Evolutionary conservation across 2,329 filamentous ascomycete genomes (phyloP), one percentile per base, ranked within the genome.

Genomic region (Alternaria arbusti): DNA sequence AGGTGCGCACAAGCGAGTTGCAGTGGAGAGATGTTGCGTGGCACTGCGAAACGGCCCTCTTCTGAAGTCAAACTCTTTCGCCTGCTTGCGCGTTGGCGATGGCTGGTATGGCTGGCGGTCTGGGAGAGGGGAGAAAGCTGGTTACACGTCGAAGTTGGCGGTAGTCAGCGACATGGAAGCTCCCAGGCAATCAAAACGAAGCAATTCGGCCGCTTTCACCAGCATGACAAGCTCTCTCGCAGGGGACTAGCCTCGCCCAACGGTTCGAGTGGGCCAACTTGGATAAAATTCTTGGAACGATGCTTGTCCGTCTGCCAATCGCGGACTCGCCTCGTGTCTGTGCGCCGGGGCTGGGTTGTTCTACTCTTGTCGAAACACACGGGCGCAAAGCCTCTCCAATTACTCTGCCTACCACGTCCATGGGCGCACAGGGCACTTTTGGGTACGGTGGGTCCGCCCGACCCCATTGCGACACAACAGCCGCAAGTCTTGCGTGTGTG

Each of bases 231-330:
- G 47, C 49, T 36, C 30, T 52, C 5, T 20, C 11, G 20, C 49
- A 40, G 26, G 43, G 20, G 57, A 17, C 47, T 59, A 61, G 59
- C 30, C 58, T 55, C 32, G 46, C 45, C 57, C 50, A 63, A 61
- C 62, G 62, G 62, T 50, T 54, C 56, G 46, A 25, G 30, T 54
- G 56, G 44, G 32, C 43, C 28, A 56, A 54, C 56, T 67, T 51
- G 61, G 59, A 61, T 52, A 26, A 23, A 49, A 64, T 63, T 59
- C 67, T 69, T 69, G 67, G 67, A 66, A 64, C 50, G 60, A 66
- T 68, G 67, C 67, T 69, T 67, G 67, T 66, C 55, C 58, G 36
- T 45, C 36, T 63, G 51, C 61, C 61, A 55, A 61, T 64, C 54
- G 52, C 28, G 55, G 40, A 30, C 17, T 30, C 54, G 46, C 20